phyloP scores from a whole-genome alignment of 257 asterid species.

The Anisodus tanguticus region DNA sequence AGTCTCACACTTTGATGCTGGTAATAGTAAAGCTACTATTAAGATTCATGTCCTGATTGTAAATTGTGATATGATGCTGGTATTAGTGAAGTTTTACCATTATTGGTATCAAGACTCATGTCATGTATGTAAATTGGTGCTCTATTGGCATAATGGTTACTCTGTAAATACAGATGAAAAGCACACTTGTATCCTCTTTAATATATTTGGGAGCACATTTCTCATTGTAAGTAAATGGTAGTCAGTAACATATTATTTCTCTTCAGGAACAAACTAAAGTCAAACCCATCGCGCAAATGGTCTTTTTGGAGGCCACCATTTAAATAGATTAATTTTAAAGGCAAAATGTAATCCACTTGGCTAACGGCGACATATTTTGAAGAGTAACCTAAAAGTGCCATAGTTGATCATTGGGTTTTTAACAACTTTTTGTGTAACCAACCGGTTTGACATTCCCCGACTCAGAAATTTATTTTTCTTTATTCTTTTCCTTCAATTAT shows the following conservation, averaged over 20 bases:
- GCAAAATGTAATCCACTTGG: too few relatives aligned
- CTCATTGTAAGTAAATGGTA: background rate
- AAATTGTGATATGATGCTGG: background rate
- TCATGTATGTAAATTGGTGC: background rate
- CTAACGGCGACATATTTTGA: too few relatives aligned
- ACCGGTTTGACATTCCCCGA: too few relatives aligned
- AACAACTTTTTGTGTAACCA: too few relatives aligned
- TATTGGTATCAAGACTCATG: background rate
- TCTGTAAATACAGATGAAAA: background rate
- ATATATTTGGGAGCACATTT: constrained; percentile 3
- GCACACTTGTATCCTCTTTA: background rate
- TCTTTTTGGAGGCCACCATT: too few relatives aligned
- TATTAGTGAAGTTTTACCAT: background rate
- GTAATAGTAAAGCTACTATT: background rate
- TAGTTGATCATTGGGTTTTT: too few relatives aligned
- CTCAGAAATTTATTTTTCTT: too few relatives aligned
- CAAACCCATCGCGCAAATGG: background rate
- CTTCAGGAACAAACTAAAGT: background rate
- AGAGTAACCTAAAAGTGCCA: too few relatives aligned
- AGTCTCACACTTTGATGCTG: background rate
- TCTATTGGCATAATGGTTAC: constrained; percentile 7
- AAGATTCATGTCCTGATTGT: background rate
- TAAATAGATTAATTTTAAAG: too few relatives aligned
- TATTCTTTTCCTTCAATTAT: too few relatives aligned
- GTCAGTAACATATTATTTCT: background rate